A percentile compares a stretch with the other conserved stretches of the same genome.
phyloP scores from a whole-genome alignment of 345 rosid genomes.

The Pistacia vera region DNA sequence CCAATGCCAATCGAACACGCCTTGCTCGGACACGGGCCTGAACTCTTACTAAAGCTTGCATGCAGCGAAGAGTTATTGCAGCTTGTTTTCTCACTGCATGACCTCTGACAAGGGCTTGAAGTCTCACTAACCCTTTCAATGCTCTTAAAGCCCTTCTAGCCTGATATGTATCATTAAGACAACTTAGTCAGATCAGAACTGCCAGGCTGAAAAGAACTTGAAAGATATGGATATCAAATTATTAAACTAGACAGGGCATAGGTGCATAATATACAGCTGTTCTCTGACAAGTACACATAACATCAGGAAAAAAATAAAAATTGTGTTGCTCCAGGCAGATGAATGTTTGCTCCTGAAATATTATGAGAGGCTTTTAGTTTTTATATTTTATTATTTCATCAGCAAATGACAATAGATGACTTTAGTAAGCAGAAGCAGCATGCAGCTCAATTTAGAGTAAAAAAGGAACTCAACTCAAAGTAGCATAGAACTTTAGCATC shows the following conservation, averaged over 20 bases:
- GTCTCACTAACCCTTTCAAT: slow-evolving; percentile 96
- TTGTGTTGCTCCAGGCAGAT: neutral
- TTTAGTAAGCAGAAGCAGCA: neutral
- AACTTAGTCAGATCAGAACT: slow-evolving; percentile 18
- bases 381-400: neutral
- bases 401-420: neutral
- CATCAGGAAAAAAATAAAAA: neutral
- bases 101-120: slow-evolving; percentile 98
- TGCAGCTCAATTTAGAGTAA: neutral
- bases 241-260: neutral
- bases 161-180: slow-evolving; percentile 40
- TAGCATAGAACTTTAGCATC: neutral
- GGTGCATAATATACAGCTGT: neutral
- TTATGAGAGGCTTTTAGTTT: neutral
- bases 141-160: slow-evolving; percentile 98
- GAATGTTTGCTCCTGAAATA: neutral
- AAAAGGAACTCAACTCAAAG: neutral
- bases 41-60: slow-evolving; percentile 99
- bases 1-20: slow-evolving; percentile 92
- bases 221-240: neutral
- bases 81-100: slow-evolving; percentile 99
- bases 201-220: neutral
- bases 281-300: neutral
- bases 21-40: slow-evolving; percentile 99
- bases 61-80: slow-evolving; percentile 97